Evolutionary conservation across 2,329 filamentous ascomycete genomes (phyloP), one percentile per base, ranked within the genome.

Genomic region (Penicillium brasilianum): DNA sequence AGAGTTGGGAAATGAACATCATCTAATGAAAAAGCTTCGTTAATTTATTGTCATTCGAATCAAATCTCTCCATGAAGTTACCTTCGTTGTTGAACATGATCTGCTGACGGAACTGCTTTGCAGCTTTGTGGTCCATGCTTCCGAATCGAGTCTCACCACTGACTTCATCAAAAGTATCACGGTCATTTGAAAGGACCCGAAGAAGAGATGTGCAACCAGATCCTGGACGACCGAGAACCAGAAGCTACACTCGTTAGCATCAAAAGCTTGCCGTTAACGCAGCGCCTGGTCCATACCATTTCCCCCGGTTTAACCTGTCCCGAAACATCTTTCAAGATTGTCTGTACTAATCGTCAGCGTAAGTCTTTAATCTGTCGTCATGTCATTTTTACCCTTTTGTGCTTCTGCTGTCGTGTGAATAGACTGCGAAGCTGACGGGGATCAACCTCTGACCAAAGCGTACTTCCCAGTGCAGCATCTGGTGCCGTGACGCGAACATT

Each of bases 1-100:
- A 93, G 78, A 4, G 90, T 88, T 0, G 90, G 88, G 64, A 92
- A 93, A 70, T 92, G 90, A 22, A 88, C 81, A 70, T 92, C 89
- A 20, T 88, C 86, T 71, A 22, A 4, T 2, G 20, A 22, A 3
- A 28, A n/a, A 28, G 4, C 10, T 13, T 41, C 25, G 9, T 3
- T 13, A 28, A 55, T 11, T 57, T 36, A 4, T 6, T 14, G 34
- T 11, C n/a, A 10, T 10, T 14, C 4, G 10, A n/a, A 0, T 30
- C 13, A 28, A 25, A 0, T n/a, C 2, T 22, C 25, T 22, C 6
- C 11, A 36, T 32, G 39, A 10, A 5, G 36, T 36, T 50, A 65
- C 68, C 69, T 76, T 93, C 90, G 20, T 91, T 88, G 69, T 92
- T 92, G 73, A 93, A 93, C 51, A 91, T 83, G 48, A 79, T 76